phyloP scores from a whole-genome alignment of 2,329 filamentous ascomycete species.

The Westerdykella aurantiaca region DNA sequence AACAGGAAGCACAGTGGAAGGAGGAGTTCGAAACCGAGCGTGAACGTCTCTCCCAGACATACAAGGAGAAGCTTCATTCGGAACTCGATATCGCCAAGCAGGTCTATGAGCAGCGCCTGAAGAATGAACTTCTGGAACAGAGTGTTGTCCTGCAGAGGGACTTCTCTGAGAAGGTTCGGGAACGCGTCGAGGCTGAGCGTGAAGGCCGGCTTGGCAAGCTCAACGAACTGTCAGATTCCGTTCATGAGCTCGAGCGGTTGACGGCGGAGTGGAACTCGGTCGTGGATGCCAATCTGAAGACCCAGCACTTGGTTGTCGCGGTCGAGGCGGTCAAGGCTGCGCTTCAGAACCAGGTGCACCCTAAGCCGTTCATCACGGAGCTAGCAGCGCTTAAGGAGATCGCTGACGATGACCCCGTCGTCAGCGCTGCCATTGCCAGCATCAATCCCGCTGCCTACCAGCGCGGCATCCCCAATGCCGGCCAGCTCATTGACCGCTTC shows the following conservation, averaged over 20 bases:
- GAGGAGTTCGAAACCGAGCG: slow-evolving; percentile 86
- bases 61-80: slow-evolving; percentile 71
- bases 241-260: slow-evolving; percentile 79
- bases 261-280: slow-evolving; percentile 87
- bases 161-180: slow-evolving; percentile 71
- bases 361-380: slow-evolving; percentile 84
- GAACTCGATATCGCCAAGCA: slow-evolving; percentile 75
- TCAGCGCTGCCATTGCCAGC: slow-evolving; percentile 90
- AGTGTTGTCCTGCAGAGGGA: slow-evolving; percentile 80
- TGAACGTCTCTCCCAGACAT: slow-evolving; percentile 67
- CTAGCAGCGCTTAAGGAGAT: slow-evolving; percentile 93
- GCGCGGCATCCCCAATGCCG: slow-evolving; percentile 73
- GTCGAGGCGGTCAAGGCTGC: slow-evolving; percentile 86
- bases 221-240: slow-evolving; percentile 67
- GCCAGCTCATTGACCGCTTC: slow-evolving; percentile 92
- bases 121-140: slow-evolving; percentile 85
- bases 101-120: slow-evolving; percentile 73
- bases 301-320: slow-evolving; percentile 92
- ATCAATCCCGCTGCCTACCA: slow-evolving; percentile 94
- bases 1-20: slow-evolving; percentile 76
- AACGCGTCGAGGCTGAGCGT: slow-evolving; percentile 82
- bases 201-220: slow-evolving; percentile 81
- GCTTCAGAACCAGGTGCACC: slow-evolving; percentile 66
- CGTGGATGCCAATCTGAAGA: slow-evolving; percentile 83
- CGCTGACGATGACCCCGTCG: slow-evolving; percentile 73